Conservation (phyloP, 2,329 filamentous ascomycete species). For the Claviceps pazoutovae region DNA sequence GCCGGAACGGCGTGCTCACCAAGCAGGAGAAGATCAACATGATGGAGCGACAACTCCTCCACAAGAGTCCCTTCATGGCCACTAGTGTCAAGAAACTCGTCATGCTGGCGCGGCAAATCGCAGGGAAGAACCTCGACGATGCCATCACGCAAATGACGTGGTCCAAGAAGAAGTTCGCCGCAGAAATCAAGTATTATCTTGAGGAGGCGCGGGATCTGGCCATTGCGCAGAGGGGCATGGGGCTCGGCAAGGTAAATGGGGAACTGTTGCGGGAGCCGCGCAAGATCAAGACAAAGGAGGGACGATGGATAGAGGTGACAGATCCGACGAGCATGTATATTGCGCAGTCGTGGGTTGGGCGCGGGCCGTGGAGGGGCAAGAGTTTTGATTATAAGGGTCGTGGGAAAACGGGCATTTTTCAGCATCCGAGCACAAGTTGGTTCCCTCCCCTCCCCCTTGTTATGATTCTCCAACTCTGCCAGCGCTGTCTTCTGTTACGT, state of each 20-base stretch:
- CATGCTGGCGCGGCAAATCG: slow-evolving; percentile 73
- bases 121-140: slow-evolving; percentile 85
- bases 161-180: slow-evolving; percentile 82
- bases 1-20: slow-evolving; percentile 33
- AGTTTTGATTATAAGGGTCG: slow-evolving; percentile 60
- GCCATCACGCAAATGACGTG: slow-evolving; percentile 91
- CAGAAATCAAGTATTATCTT: slow-evolving; percentile 65
- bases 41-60: slow-evolving; percentile 38
- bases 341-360: slow-evolving; percentile 83
- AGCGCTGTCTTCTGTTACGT: too few relatives aligned
- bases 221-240: slow-evolving; percentile 73
- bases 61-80: slow-evolving; percentile 59
- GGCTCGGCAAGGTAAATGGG: slow-evolving; percentile 38
- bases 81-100: slow-evolving; percentile 88
- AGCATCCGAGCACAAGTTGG: slow-evolving; percentile 62
- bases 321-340: slow-evolving; percentile 81
- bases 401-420: slow-evolving; percentile 54
- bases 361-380: slow-evolving; percentile 46
- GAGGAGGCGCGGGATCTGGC: slow-evolving; percentile 72
- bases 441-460: slow-evolving; percentile 12
- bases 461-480: too few relatives aligned
- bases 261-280: slow-evolving; percentile 22
- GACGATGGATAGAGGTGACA: slow-evolving; percentile 53
- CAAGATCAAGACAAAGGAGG: slow-evolving; percentile 60
- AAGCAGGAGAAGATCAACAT: slow-evolving; percentile 54